Conservation (phyloP, 306 rosid species). For the Cyclanthera cordifolia region DNA sequence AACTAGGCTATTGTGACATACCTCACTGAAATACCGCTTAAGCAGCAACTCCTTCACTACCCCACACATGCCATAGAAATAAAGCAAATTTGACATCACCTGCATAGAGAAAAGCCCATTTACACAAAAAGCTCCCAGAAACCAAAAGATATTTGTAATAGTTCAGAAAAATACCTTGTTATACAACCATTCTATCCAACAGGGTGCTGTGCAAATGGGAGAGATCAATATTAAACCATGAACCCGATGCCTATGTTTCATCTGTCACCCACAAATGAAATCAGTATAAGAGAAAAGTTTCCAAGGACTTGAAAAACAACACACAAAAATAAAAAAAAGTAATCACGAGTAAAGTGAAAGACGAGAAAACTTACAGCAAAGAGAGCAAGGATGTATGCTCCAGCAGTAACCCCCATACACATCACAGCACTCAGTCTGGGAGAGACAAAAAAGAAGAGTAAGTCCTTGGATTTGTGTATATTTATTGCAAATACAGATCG, state of each 20-base stretch:
- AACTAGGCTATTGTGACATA: too few relatives aligned
- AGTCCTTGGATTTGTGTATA: conserved; percentile 16
- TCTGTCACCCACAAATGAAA: too few relatives aligned
- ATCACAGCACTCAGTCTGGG: conserved; percentile 93
- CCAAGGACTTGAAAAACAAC: too few relatives aligned
- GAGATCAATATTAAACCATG: conserved; percentile 85
- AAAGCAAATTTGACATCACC: conserved; percentile 71
- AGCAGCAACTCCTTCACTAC: conserved; percentile 74
- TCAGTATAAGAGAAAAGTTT: too few relatives aligned
- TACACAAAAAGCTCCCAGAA: too few relatives aligned
- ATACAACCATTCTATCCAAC: conserved; percentile 88
- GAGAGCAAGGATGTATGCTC: conserved; percentile 73
- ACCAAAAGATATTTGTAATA: too few relatives aligned
- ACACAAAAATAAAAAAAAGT: too few relatives aligned
- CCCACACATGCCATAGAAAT: conserved; percentile 78
- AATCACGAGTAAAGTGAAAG: not conserved
- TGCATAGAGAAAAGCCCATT: too few relatives aligned
- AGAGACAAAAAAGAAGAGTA: conserved; percentile 17
- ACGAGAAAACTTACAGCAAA: conserved; percentile 57
- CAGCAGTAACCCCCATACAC: conserved; percentile 97
- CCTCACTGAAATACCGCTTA: conserved; percentile 93
- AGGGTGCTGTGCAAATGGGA: conserved; percentile 80
- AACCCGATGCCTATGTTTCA: conserved; percentile 78
- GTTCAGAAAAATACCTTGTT: conserved; percentile 50
- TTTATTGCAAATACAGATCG: too few relatives aligned